These are phyloP conservation scores for Parietichytrium sp. DNA, from an alignment of 108 stramenopile species.

Conservation along the genomic window DNA sequence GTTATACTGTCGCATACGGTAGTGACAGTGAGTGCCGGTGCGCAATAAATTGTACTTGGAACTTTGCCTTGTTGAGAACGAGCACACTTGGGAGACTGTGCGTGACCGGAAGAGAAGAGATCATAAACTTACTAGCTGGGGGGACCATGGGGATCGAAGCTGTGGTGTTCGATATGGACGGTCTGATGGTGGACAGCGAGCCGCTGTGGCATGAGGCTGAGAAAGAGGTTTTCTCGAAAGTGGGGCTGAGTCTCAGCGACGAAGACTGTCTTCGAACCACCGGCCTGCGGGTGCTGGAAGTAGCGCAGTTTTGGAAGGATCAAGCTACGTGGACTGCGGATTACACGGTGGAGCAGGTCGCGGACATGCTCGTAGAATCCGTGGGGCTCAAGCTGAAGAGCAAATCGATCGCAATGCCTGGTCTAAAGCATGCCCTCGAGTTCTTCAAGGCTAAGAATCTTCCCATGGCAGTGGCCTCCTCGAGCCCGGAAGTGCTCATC, in stretches of 20 bases:
- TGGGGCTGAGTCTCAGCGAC: neutral
- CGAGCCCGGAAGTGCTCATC: neutral
- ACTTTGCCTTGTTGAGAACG: too few species aligned
- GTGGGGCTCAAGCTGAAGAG: slow-evolving; percentile 21
- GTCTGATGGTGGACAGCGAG: slow-evolving; percentile 34
- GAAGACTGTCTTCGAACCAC: neutral
- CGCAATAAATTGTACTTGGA: too few species aligned
- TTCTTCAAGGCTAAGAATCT: neutral
- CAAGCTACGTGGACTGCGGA: slow-evolving; percentile 2
- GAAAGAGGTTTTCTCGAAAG: neutral
- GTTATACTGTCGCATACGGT: too few species aligned
- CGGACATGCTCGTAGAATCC: neutral
- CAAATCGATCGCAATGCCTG: neutral
- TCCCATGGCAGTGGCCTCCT: slow-evolving; percentile 6
- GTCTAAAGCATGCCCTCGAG: slow-evolving; percentile 3
- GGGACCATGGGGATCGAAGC: slow-evolving; percentile 18
- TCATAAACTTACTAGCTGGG: too few species aligned
- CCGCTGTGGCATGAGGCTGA: slow-evolving; percentile 22
- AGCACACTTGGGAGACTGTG: too few species aligned
- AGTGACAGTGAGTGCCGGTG: too few species aligned
- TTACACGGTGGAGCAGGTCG: too few species aligned
- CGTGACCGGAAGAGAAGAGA: too few species aligned
- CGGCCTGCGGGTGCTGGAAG: neutral
- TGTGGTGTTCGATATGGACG: slow-evolving; percentile 25
- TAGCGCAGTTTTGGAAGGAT: neutral